Percentiles rank a stretch among this genome's conserved stretches.
Conservation (phyloP, 176 grass and related monocot genomes). For the Carex parvula region DNA sequence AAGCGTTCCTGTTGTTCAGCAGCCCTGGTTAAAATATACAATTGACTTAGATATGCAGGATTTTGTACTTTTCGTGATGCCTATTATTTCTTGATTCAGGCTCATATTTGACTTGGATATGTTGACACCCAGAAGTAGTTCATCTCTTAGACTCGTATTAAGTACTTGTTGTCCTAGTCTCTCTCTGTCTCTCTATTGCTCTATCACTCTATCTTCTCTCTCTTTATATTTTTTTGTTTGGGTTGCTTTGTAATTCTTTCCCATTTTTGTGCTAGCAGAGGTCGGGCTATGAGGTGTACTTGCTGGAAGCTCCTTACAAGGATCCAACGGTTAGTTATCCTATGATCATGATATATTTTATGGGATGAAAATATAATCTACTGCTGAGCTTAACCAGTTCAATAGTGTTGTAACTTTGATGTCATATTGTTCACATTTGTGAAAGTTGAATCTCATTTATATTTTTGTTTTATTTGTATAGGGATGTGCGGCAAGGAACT, state of each 20-base stretch:
- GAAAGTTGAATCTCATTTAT: not conserved
- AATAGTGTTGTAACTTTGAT: not conserved
- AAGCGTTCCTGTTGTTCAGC: not conserved
- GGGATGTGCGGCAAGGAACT: slow-evolving; percentile 92
- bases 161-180: not conserved
- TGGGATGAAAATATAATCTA: not conserved
- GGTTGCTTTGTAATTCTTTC: slow-evolving; percentile 19
- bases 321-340: slow-evolving; percentile 72
- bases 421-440: not conserved
- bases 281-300: slow-evolving; percentile 88
- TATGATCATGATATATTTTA: not conserved
- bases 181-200: not conserved
- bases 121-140: not conserved
- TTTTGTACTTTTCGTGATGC: not conserved
- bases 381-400: not conserved
- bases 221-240: not conserved
- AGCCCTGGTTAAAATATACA: not conserved
- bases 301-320: slow-evolving; percentile 97
- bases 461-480: slow-evolving; percentile 12
- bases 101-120: not conserved
- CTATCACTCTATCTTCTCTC: not conserved
- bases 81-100: not conserved
- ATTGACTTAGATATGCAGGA: not conserved
- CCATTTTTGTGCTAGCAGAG: slow-evolving; percentile 48
- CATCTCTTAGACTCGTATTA: not conserved